phyloP scores from a whole-genome alignment of 2,329 filamentous ascomycete species.

The Rhynchosporium graminicola region DNA sequence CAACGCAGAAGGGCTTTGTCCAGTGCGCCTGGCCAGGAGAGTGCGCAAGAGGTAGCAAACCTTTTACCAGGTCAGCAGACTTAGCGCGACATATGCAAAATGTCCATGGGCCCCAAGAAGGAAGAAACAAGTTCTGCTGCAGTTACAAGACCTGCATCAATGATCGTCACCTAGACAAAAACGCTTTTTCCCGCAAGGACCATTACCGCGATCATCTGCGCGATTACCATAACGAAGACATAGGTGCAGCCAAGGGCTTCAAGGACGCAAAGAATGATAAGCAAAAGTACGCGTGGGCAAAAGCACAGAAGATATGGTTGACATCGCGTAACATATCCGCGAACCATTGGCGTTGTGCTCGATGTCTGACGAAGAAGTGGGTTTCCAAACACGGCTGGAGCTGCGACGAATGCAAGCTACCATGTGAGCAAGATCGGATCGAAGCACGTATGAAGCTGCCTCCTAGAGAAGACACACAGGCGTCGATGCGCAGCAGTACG shows the following conservation, averaged over 20 bases:
- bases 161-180: conserved; percentile 25
- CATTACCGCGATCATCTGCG: conserved; percentile 51
- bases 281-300: conserved; percentile 20
- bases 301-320: conserved; percentile 31
- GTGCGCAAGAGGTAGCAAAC: conserved; percentile 25
- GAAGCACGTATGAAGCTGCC: conserved; percentile 17
- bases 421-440: conserved; percentile 31
- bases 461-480: background rate
- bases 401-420: conserved; percentile 31
- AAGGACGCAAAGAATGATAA: conserved; percentile 20
- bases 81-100: conserved; percentile 43
- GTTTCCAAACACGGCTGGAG: conserved; percentile 28
- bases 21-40: conserved; percentile 31
- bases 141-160: conserved; percentile 36
- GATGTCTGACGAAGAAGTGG: conserved; percentile 32
- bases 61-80: conserved; percentile 41
- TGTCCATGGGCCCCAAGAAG: conserved; percentile 35
- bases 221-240: conserved; percentile 49
- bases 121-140: conserved; percentile 37
- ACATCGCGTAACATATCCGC: conserved; percentile 27
- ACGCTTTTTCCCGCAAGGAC: conserved; percentile 49
- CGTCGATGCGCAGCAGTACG: background rate
- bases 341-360: conserved; percentile 36
- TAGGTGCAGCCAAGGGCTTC: conserved; percentile 30
- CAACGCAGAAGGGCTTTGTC: conserved; percentile 22